Base-by-base conservation (phyloP, 768 basidiomycete species). In the Tubosaeta brunneosetosa region DNA sequence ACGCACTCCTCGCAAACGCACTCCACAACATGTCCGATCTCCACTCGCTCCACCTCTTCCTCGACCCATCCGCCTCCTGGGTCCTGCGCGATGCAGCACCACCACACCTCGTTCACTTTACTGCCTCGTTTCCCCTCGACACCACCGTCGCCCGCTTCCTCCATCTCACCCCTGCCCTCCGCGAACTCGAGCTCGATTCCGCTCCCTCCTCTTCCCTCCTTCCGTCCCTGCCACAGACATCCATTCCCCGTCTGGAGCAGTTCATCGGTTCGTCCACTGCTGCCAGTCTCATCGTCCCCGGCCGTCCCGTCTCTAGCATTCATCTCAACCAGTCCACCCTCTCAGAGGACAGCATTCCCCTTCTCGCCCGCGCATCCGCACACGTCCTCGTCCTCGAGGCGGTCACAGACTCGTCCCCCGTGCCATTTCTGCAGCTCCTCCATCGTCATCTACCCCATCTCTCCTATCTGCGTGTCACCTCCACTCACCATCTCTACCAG, bases 401-500 rank as follows among this genome's bases (percentile, higher is more conserved):
- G 7, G 78, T 80, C 33, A 85, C 84, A 16, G 79, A 74, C 61
- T 74, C 78, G 37, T 71, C 79, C 33, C 82, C 85, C 9, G 71
- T 82, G 14, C 66, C 76, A n/a, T 73, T 88, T 42, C 73, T 90
- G 43, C 74, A 76, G 51, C 68, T 72, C 29, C 75, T 90, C 51
- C 78, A 79, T 36, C 71, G 69, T 44, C 75, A 78, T 55, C 77
- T 88, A 67, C 80, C 81, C 8, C 72, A 77, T 61, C 76, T 90
- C 42, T 76, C 76, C 29, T 85, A 83, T 68, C 79, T 90, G 49
- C 81, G 84, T 44, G 72, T 90, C 63, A 83, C 83, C 69, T 68
- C 79, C 38, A 82, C 77, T 5, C 78, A 74, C 41, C 74, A 69
- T 63, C 76, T 82, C 59, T 68, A 71, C 51, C 74, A 77, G 52